phyloP scores from a whole-genome alignment of 495 filamentous ascomycete species.

The Cenococcum geophilum region DNA sequence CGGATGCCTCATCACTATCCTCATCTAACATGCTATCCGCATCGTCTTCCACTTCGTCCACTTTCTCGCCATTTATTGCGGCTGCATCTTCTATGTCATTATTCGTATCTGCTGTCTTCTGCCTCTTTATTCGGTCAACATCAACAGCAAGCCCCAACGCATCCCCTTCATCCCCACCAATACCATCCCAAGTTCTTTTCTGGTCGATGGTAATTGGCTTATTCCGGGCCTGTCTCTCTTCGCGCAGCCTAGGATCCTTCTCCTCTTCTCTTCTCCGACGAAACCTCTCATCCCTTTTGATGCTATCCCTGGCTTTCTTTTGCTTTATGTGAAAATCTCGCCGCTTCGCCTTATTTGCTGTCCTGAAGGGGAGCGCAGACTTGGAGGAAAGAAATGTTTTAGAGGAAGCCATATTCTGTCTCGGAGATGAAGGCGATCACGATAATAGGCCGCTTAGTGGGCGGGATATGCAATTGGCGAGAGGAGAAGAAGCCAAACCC shows the following conservation, averaged over 20 bases:
- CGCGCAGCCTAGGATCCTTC: conserved; percentile 69
- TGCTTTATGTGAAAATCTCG: conserved; percentile 67
- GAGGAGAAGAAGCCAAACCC: neutral
- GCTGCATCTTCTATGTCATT: conserved; percentile 40
- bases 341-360: conserved; percentile 66
- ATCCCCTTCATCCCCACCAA: conserved; percentile 60
- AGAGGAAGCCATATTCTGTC: conserved; percentile 34
- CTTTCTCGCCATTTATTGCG: conserved; percentile 43
- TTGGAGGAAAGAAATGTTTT: conserved; percentile 20
- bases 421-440: neutral
- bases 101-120: conserved; percentile 40
- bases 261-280: conserved; percentile 74
- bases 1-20: conserved; percentile 38
- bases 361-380: conserved; percentile 29
- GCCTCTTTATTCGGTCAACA: conserved; percentile 61
- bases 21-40: conserved; percentile 67
- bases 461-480: neutral
- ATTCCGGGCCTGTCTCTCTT: conserved; percentile 67
- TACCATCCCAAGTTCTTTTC: conserved; percentile 90
- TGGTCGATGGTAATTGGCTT: conserved; percentile 77
- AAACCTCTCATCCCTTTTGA: conserved; percentile 71
- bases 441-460: neutral
- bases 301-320: conserved; percentile 65
- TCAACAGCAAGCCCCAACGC: conserved; percentile 67
- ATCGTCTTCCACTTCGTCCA: conserved; percentile 48